Evolutionary conservation across 306 rosid genomes (phyloP), one percentile per base, ranked within the genome.

Genomic region (Canavalia gladiata): DNA sequence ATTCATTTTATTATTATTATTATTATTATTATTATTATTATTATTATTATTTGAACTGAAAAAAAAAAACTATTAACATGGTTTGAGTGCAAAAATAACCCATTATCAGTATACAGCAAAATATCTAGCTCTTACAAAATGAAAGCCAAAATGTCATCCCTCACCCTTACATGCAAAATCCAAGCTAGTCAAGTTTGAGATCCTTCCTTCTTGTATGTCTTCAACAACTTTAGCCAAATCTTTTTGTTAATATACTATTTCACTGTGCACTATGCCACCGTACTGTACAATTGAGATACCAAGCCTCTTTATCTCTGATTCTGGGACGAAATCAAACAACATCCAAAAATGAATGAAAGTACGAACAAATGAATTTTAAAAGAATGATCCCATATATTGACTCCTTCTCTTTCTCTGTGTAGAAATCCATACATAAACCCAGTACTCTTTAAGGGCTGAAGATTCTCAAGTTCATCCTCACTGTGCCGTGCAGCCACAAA

Each of bases 351-450:
- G 51, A 46, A 46, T 46, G 47, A 12, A 37, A 64, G 47, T 64
- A 64, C 69, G 47, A 64, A 37, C 47, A 64, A 35, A 18, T 18
- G 25, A 18, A 18, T 18, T 18, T 18, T 18, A 18, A 18, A 18
- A 18, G 25, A 18, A 18, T 18, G 25, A 18, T 18, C 25, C 25
- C 25, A 18, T 18, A 18, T n/a, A 31, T 37, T 59, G 60, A 49
- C 68, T 60, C 3, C 18, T 10, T 83, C 35, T 47, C 62, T 72
- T 62, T 59, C 31, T 72, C n/a, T 6, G 30, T 25, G 12, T 10
- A 37, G 7, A 72, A 66, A 41, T 54, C 60, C 28, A 68, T 68
- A 37, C 56, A 68, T 74, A 65, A 65, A 65, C 81, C 81, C 84
- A 43, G 7, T 50, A 66, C 11, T 58, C 59, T 84, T 69, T 55